phyloP scores from a whole-genome alignment of 805 yeast species.

The Pichia scutulata region DNA sequence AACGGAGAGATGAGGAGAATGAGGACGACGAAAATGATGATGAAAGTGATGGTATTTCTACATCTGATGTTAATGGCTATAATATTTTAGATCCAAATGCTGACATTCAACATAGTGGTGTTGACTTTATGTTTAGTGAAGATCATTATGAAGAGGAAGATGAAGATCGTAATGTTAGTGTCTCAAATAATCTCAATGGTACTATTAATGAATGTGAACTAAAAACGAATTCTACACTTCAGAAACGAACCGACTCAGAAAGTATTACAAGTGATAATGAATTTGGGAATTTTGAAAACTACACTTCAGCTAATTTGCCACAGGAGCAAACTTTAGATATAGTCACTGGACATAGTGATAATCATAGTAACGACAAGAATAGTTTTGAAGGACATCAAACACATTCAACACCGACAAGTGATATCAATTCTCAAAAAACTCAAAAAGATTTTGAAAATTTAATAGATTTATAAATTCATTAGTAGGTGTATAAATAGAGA shows the following conservation, averaged over 20 bases:
- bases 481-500: neutral
- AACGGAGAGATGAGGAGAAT: neutral
- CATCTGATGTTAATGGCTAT: neutral
- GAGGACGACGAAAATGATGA: conserved; percentile 3
- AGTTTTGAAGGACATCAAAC: neutral
- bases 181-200: neutral
- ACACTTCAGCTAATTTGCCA: neutral
- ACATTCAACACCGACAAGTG: neutral
- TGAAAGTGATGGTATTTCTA: neutral
- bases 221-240: neutral
- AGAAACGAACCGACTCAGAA: neutral
- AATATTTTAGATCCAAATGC: conserved; percentile 1
- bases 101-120: neutral
- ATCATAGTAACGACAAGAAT: neutral
- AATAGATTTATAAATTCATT: conserved; percentile 5
- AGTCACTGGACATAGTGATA: neutral
- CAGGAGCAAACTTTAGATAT: neutral
- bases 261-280: neutral
- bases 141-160: neutral
- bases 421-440: too few species aligned
- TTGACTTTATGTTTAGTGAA: neutral
- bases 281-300: neutral
- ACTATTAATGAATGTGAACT: neutral
- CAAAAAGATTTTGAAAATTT: neutral
- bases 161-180: neutral